A percentile compares a stretch with the other conserved stretches of the same genome.
These are phyloP conservation scores for Penicillium hesseltinei DNA, from an alignment of 2,329 filamentous ascomycete species.

Conservation along the genomic window DNA sequence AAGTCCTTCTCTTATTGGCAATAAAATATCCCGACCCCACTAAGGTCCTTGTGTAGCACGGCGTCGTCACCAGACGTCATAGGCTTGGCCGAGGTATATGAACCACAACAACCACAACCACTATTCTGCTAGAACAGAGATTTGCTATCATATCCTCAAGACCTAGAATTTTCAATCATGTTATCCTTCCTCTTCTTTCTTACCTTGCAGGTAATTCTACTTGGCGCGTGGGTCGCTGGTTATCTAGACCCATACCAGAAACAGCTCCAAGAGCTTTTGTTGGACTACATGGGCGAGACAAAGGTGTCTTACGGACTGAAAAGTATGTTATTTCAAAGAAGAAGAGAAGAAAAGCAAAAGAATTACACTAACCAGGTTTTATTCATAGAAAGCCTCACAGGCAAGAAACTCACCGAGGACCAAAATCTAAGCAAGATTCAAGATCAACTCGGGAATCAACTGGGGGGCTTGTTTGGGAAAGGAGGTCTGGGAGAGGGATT, in stretches of 20 bases:
- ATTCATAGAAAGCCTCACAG: conserved; percentile 23
- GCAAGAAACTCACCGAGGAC: conserved; percentile 26
- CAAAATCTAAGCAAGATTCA: conserved; percentile 29
- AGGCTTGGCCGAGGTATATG: conserved; percentile 9
- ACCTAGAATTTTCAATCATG: conserved; percentile 8
- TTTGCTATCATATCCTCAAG: neutral
- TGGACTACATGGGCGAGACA: conserved; percentile 32
- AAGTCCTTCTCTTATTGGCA: neutral
- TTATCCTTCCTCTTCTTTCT: conserved; percentile 18
- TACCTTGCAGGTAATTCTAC: conserved; percentile 12
- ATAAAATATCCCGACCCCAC: neutral
- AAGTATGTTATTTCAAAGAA: conserved; percentile 14
- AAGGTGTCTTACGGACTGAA: conserved; percentile 29
- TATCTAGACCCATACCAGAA: conserved; percentile 32
- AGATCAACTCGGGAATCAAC: conserved; percentile 22
- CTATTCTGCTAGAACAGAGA: neutral
- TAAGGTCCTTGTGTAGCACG: neutral
- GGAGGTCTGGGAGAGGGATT: conserved; percentile 22
- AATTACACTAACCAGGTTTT: neutral
- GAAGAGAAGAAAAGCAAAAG: neutral
- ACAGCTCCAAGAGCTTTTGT: conserved; percentile 27
- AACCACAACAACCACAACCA: neutral
- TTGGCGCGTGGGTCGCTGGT: conserved; percentile 31
- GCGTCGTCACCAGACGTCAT: conserved; percentile 26
- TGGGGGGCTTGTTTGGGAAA: conserved; percentile 25